phyloP scores from a whole-genome alignment of 2,329 filamentous ascomycete genomes.

The Fusarium decemcellulare region DNA sequence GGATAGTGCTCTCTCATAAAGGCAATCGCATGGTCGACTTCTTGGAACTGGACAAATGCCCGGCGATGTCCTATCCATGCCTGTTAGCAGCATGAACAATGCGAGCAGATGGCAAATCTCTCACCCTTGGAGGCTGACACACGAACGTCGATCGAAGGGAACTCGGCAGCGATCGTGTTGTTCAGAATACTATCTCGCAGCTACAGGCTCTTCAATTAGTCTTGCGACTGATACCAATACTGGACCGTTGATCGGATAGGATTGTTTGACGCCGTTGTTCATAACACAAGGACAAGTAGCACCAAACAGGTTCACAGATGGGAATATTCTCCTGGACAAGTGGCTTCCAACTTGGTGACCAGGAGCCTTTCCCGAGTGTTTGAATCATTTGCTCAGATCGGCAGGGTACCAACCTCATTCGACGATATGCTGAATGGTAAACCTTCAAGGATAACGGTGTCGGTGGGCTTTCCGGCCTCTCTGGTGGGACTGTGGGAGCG shows the following conservation, averaged over 20 bases:
- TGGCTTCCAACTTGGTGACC: conserved; percentile 22
- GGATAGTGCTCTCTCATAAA: conserved; percentile 62
- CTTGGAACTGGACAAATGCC: conserved; percentile 60
- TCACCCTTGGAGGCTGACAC: conserved; percentile 54
- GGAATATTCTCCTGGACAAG: conserved; percentile 13
- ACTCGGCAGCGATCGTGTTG: conserved; percentile 53
- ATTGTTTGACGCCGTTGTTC: conserved; percentile 16
- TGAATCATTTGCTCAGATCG: conserved; percentile 31
- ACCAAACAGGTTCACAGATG: conserved; percentile 6
- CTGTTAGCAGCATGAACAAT: conserved; percentile 28
- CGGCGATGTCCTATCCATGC: conserved; percentile 53
- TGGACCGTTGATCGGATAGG: conserved; percentile 22
- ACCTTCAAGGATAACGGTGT: conserved; percentile 70
- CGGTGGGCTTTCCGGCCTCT: conserved; percentile 60
- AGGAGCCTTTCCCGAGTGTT: conserved; percentile 13
- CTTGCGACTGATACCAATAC: conserved; percentile 34
- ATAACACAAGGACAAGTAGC: conserved; percentile 15
- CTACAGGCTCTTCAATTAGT: conserved; percentile 48
- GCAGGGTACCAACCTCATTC: conserved; percentile 63
- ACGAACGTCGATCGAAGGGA: conserved; percentile 56
- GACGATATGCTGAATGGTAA: conserved; percentile 64
- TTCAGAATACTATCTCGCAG: conserved; percentile 55
- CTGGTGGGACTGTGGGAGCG: conserved; percentile 53
- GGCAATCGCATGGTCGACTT: conserved; percentile 55
- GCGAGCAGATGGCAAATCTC: not conserved